Evolutionary conservation across 148 eudicot species (phyloP).

Genomic region (Selenicereus undatus): DNA sequence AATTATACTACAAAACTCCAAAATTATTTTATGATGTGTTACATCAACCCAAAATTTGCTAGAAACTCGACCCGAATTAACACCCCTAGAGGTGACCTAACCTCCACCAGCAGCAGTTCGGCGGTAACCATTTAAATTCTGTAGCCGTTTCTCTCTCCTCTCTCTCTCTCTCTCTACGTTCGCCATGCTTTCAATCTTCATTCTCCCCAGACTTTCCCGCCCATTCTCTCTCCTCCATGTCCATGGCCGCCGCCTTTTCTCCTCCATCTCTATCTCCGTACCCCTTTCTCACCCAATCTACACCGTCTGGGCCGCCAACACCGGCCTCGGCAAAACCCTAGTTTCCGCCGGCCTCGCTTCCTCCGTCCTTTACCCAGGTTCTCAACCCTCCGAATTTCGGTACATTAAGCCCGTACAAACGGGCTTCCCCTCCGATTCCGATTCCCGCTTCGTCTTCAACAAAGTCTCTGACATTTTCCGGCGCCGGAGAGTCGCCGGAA

Average conservation of each 20-base stretch:
- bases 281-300: conserved; percentile 81
- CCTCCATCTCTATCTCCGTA: conserved; percentile 29
- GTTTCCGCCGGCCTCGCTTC: conserved; percentile 77
- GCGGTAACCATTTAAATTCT: neutral
- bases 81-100: neutral
- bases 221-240: conserved; percentile 7
- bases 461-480: conserved; percentile 41
- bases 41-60: no score
- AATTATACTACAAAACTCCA: no score
- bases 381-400: conserved; percentile 28
- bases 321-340: conserved; percentile 92
- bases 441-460: conserved; percentile 60
- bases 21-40: no score
- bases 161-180: neutral
- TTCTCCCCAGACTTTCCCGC: neutral
- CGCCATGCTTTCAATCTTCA: conserved; percentile 11
- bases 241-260: neutral
- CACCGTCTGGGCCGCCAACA: conserved; percentile 74
- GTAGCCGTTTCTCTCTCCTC: neutral
- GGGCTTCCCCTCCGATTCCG: conserved; percentile 83
- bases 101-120: neutral
- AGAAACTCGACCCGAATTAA: no score
- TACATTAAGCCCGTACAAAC: conserved; percentile 90
- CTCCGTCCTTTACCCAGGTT: conserved; percentile 28
- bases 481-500: conserved; percentile 14